These are phyloP conservation scores for Lagerstroemia speciosa DNA, from an alignment of 345 rosid species.

Conservation along the genomic window DNA sequence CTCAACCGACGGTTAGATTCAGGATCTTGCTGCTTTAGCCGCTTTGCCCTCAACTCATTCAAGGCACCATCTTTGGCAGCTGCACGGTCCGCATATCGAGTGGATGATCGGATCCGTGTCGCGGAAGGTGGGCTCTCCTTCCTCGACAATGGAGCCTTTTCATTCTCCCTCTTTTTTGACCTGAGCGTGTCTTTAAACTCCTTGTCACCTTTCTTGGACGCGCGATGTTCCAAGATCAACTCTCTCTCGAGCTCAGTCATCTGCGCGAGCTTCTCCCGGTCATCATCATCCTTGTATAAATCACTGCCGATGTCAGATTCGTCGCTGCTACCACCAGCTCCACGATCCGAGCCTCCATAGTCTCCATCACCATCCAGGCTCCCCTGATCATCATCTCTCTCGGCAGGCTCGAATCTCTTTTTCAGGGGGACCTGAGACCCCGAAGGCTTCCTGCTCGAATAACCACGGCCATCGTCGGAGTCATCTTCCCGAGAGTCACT, in stretches of 20 bases:
- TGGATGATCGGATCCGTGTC: slow-evolving; percentile 63
- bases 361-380: slow-evolving; percentile 56
- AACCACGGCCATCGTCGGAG: slow-evolving; percentile 69
- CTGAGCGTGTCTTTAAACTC: slow-evolving; percentile 73
- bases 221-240: slow-evolving; percentile 77
- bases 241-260: slow-evolving; percentile 89
- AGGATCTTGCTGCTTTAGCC: slow-evolving; percentile 90
- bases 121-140: slow-evolving; percentile 60
- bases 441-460: slow-evolving; percentile 69
- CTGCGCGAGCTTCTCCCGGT: slow-evolving; percentile 59
- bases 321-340: slow-evolving; percentile 65
- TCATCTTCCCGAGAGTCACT: slow-evolving; percentile 85
- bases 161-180: slow-evolving; percentile 57
- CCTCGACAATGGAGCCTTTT: slow-evolving; percentile 43
- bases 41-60: slow-evolving; percentile 84
- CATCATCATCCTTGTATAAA: slow-evolving; percentile 83
- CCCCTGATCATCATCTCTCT: slow-evolving; percentile 72
- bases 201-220: slow-evolving; percentile 89
- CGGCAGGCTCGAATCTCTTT: slow-evolving; percentile 73
- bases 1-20: slow-evolving; percentile 67
- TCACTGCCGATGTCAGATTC: slow-evolving; percentile 89
- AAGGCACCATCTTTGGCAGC: slow-evolving; percentile 91
- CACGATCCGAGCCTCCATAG: slow-evolving; percentile 51
- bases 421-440: slow-evolving; percentile 91
- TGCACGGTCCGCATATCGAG: slow-evolving; percentile 91